A percentile compares a stretch with the other conserved stretches of the same genome.
These are phyloP conservation scores for Gracilaria gracilis DNA, from an alignment of 23 red algal genomes.

Conservation along the genomic window DNA sequence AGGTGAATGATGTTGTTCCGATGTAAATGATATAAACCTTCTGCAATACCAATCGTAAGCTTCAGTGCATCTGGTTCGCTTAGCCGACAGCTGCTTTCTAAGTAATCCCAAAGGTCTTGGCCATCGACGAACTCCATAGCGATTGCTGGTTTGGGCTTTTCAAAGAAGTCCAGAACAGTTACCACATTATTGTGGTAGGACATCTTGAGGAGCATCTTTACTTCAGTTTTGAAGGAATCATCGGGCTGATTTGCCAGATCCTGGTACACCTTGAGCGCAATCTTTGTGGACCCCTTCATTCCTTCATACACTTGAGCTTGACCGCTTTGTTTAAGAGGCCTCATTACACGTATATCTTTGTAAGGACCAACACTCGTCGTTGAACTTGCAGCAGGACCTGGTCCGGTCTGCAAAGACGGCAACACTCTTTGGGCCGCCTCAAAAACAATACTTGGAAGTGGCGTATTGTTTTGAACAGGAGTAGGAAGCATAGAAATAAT, in stretches of 20 bases:
- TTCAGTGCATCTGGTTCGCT: conserved; percentile 7
- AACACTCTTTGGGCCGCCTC: background rate
- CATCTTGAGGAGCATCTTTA: conserved; percentile 51
- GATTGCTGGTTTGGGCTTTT: conserved; percentile 44
- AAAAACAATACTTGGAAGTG: background rate
- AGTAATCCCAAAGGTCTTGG: conserved; percentile 46
- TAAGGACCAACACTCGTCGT: conserved; percentile 1
- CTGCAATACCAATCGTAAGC: conserved; percentile 42
- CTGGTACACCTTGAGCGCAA: conserved; percentile 46
- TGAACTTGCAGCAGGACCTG: background rate
- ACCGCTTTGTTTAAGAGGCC: conserved; percentile 44
- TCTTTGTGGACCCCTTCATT: background rate
- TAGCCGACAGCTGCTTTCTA: background rate
- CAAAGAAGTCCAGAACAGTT: conserved; percentile 63
- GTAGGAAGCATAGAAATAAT: background rate
- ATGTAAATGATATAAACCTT: conserved; percentile 65
- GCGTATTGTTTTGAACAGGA: conserved; percentile 32
- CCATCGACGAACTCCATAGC: conserved; percentile 54
- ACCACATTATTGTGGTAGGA: conserved; percentile 52
- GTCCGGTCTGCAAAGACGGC: background rate
- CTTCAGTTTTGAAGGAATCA: conserved; percentile 19
- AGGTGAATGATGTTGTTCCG: conserved; percentile 58
- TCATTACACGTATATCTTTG: background rate
- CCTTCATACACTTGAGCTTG: conserved; percentile 49
- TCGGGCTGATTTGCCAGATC: background rate